Evolutionary conservation across 2,329 filamentous ascomycete species (phyloP).

Genomic region (Alternaria triticina): DNA sequence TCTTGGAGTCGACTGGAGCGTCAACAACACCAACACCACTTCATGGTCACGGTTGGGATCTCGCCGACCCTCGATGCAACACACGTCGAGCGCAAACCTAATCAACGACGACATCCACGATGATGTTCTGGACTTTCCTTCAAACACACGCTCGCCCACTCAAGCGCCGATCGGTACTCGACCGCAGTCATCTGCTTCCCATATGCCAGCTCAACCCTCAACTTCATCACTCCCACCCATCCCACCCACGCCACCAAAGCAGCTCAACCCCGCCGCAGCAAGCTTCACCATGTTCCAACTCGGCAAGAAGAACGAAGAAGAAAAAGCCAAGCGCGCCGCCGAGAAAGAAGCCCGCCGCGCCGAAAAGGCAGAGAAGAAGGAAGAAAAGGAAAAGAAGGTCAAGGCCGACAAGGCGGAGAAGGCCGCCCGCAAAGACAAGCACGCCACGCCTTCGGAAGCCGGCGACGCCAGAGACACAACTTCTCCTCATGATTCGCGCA

Average conservation of each 20-base stretch:
- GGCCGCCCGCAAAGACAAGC: conserved; percentile 44
- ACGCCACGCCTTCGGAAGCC: conserved; percentile 31
- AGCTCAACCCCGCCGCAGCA: conserved; percentile 86
- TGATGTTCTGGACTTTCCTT: conserved; percentile 58
- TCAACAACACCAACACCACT: conserved; percentile 42
- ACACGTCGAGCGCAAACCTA: conserved; percentile 72
- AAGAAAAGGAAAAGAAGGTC: conserved; percentile 49
- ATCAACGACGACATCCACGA: conserved; percentile 60
- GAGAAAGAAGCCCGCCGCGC: conserved; percentile 48
- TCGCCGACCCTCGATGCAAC: conserved; percentile 79
- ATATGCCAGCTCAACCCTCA: conserved; percentile 25
- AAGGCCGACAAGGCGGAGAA: conserved; percentile 43
- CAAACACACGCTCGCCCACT: conserved; percentile 58
- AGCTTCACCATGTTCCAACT: conserved; percentile 68
- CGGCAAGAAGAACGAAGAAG: conserved; percentile 42
- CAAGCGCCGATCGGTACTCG: conserved; percentile 80
- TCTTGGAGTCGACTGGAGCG: conserved; percentile 51
- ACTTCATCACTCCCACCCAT: conserved; percentile 26
- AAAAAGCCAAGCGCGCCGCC: conserved; percentile 42
- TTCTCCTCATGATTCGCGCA: conserved; percentile 41
- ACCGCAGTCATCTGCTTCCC: conserved; percentile 65
- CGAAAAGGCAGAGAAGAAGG: conserved; percentile 42
- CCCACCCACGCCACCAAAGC: conserved; percentile 57
- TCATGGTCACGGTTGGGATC: conserved; percentile 80
- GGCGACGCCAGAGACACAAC: conserved; percentile 36